Evolutionary conservation across 164 flowering plant species (phyloP).

Genomic region (Chloranthus sessilifolius): DNA sequence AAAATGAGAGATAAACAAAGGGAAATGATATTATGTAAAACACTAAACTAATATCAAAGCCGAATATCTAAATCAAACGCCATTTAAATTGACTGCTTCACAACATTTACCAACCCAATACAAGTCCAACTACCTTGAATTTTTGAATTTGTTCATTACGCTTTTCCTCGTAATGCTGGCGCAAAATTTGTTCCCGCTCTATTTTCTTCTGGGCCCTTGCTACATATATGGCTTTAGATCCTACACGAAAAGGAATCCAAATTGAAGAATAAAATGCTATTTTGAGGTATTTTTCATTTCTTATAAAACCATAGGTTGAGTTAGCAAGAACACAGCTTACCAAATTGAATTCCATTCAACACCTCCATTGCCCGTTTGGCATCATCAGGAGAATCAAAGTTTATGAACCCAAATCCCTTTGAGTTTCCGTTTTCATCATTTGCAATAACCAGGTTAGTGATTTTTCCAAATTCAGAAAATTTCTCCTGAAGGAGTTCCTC

Average conservation of each 20-base stretch:
- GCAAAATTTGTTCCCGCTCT: conserved; percentile 65
- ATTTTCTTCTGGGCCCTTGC: conserved; percentile 86
- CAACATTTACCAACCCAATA: too few relatives aligned
- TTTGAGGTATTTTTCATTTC: background rate
- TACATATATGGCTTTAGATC: conserved; percentile 70
- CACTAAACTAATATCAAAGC: background rate
- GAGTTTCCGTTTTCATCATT: conserved; percentile 66
- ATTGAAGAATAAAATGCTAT: background rate
- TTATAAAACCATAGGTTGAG: background rate
- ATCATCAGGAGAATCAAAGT: conserved; percentile 68
- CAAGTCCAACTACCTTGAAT: conserved; percentile 39
- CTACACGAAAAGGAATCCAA: conserved; percentile 25
- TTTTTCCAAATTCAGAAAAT: conserved; percentile 68
- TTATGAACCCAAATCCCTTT: conserved; percentile 89
- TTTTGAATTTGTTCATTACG: conserved; percentile 57
- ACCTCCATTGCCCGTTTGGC: conserved; percentile 62
- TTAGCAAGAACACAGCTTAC: conserved; percentile 24
- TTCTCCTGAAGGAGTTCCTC: conserved; percentile 57
- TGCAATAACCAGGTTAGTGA: conserved; percentile 45
- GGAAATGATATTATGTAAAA: too few relatives aligned
- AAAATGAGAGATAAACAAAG: background rate
- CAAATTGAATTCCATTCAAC: conserved; percentile 66
- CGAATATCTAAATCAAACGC: too few relatives aligned
- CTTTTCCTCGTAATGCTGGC: conserved; percentile 63
- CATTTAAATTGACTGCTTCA: too few relatives aligned